Conservation (phyloP, 768 basidiomycete genomes). For the Serendipita sp. region DNA sequence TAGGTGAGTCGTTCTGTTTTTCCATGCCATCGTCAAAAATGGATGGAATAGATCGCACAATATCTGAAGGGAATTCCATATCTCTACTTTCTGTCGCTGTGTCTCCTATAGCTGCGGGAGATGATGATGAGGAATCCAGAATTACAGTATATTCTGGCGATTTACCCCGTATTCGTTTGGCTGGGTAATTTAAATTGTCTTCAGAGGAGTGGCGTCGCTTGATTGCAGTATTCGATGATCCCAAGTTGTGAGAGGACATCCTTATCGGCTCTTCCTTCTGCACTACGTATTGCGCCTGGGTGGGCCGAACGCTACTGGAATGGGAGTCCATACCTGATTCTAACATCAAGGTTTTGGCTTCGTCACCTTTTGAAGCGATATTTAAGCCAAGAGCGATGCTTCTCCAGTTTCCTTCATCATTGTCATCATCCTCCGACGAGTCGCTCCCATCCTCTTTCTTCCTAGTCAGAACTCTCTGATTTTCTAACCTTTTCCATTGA, state of each 20-base stretch:
- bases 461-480: background rate
- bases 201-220: background rate
- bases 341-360: background rate
- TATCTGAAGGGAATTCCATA: too few species aligned
- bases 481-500: background rate
- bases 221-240: background rate
- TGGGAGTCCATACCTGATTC: background rate
- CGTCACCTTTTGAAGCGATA: background rate
- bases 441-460: background rate
- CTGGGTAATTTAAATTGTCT: background rate
- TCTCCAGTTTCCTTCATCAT: background rate
- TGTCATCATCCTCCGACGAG: background rate
- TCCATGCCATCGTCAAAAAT: too few species aligned
- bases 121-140: background rate
- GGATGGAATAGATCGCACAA: too few species aligned
- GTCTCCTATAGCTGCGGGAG: background rate
- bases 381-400: background rate
- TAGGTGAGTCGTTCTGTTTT: too few species aligned
- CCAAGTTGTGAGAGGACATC: background rate
- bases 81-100: background rate
- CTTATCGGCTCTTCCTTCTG: too few species aligned
- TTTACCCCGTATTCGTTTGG: background rate
- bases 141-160: background rate
- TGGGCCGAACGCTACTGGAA: too few species aligned
- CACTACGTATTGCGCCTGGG: too few species aligned